Base-by-base conservation (phyloP, 768 basidiomycete genomes). In the Hericium alpestre region DNA sequence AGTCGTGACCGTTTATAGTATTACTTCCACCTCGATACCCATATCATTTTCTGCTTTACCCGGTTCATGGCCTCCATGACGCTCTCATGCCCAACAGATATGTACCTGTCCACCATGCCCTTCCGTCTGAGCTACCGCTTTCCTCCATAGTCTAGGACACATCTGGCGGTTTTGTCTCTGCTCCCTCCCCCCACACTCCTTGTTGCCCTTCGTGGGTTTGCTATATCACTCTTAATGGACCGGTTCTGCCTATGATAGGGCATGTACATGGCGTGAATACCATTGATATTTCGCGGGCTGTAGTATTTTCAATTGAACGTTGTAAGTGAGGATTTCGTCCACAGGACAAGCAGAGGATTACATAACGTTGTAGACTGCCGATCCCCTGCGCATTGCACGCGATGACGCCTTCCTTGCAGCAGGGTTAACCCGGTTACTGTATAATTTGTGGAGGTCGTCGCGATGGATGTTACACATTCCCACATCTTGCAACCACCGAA, bases 31-130 rank as follows among this genome's bases (percentile, higher is more conserved):
- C n/a, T 39, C 49, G 53, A 68, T 65, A 60, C 63, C 56, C 56
- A 59, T 66, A 59, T 55, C 65, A 52, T 64, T 64, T 64, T 25
- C 61, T 66, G 56, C 52, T 51, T 25, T 51, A 53, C 56, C 39
- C 48, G 52, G 43, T 52, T 60, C 54, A 51, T 56, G 61, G 56
- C 59, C 37, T 48, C 53, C 54, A 51, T 57, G 56, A 62, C 48
- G 56, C 53, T 53, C 25, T 39, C 41, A 54, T 47, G 54, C 54
- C 54, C 54, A 12, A 15, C 54, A 47, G 49, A 43, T 39, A 41
- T 37, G 38, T 54, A 47, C n/a, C 32, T 54, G 54, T 43, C 40
- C 41, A 18, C 40, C 54, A 54, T 54, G 54, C 32, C 38, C 54
- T 32, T 15, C 18, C 40, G 23, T 20, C 43, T n/a, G 43, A 46